Evolutionary conservation across 164 flowering plant species (phyloP).

Genomic region (Paratinospora sagittata): DNA sequence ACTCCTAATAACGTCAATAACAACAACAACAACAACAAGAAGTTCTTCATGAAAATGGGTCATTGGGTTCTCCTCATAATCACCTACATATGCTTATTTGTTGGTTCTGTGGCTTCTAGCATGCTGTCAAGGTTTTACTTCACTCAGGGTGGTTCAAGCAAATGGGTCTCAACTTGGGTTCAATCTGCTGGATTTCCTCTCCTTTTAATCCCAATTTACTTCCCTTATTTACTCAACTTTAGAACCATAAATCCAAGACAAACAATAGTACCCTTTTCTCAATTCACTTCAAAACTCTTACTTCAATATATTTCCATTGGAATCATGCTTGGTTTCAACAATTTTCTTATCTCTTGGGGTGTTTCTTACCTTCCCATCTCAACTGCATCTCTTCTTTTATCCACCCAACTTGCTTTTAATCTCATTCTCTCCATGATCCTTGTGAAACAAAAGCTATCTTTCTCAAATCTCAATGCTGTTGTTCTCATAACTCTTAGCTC

Average conservation of each 20-base stretch:
- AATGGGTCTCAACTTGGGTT: constrained; percentile 75
- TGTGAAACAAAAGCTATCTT: constrained; percentile 53
- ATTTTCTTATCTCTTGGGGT: constrained; percentile 65
- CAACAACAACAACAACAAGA: background rate
- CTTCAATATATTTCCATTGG: constrained; percentile 35
- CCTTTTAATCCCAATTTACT: constrained; percentile 41
- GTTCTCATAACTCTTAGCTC: constrained; percentile 55
- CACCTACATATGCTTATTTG: constrained; percentile 39
- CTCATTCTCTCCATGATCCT: constrained; percentile 53
- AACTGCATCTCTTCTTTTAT: constrained; percentile 58
- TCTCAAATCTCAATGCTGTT: constrained; percentile 57
- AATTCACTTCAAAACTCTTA: constrained; percentile 28
- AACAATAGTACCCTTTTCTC: constrained; percentile 34
- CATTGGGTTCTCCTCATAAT: constrained; percentile 36
- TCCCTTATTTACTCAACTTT: constrained; percentile 23
- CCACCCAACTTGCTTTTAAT: constrained; percentile 62
- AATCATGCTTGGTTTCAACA: constrained; percentile 52
- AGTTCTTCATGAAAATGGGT: background rate
- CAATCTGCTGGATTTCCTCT: constrained; percentile 73
- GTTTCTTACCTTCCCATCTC: constrained; percentile 68
- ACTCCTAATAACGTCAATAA: background rate
- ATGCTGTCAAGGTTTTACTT: constrained; percentile 65
- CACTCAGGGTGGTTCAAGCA: constrained; percentile 66
- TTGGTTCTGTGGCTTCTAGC: constrained; percentile 52
- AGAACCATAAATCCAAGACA: constrained; percentile 6